Evolutionary conservation across 2,329 filamentous ascomycete species (phyloP).

Genomic region (Trichoderma sp.): DNA sequence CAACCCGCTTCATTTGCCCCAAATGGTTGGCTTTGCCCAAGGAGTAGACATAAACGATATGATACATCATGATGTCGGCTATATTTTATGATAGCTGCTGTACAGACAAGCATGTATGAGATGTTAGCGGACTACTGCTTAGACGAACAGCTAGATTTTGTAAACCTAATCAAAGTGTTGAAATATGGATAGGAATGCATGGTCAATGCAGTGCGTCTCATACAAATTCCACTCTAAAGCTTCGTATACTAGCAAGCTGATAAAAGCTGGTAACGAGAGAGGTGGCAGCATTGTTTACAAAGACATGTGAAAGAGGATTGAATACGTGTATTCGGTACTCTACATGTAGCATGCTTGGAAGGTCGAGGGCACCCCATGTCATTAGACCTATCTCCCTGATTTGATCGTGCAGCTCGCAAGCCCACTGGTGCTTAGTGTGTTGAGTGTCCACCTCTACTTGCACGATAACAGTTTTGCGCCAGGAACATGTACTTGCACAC

Average conservation of each 20-base stretch:
- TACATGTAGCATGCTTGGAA: neutral
- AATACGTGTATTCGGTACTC: neutral
- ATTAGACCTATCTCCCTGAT: neutral
- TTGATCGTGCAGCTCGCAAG: neutral
- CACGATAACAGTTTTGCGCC: neutral
- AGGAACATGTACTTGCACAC: neutral
- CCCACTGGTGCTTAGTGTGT: too few relatives aligned
- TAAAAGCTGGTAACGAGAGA: neutral
- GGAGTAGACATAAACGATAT: neutral
- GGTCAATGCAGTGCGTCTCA: constrained; percentile 1
- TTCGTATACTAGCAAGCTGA: neutral
- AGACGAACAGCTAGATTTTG: neutral
- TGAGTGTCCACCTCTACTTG: neutral
- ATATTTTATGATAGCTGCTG: neutral
- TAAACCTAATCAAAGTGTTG: neutral
- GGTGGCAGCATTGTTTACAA: neutral
- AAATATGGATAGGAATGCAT: constrained; percentile 5
- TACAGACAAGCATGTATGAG: neutral
- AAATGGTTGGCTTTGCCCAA: neutral
- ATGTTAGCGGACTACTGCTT: neutral
- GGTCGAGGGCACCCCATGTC: neutral
- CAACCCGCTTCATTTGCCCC: neutral
- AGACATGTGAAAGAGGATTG: constrained; percentile 2
- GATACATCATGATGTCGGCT: neutral
- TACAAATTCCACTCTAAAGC: neutral